These are phyloP conservation scores for Lupinus albus DNA, from an alignment of 306 rosid species.

Conservation along the genomic window DNA sequence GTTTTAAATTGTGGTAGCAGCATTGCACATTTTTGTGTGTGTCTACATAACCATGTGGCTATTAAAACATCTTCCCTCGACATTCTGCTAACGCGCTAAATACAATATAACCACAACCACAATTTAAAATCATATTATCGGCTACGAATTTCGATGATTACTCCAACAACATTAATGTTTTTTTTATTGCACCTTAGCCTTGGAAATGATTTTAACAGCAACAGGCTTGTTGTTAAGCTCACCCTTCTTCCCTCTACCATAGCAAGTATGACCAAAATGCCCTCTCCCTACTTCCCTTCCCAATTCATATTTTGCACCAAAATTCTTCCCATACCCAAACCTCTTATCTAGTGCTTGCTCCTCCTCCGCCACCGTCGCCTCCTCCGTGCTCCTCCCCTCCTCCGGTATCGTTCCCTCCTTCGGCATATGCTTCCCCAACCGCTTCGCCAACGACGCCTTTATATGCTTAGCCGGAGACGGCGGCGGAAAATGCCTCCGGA, in stretches of 20 bases:
- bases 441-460: conserved; percentile 80
- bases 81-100: too few relatives aligned
- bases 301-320: conserved; percentile 84
- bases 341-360: conserved; percentile 85
- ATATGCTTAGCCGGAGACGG: conserved; percentile 98
- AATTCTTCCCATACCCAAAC: conserved; percentile 78
- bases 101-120: too few relatives aligned
- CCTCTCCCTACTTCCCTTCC: conserved; percentile 92
- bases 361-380: neutral
- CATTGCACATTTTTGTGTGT: too few relatives aligned
- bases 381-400: conserved; percentile 52
- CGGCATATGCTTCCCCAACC: conserved; percentile 66
- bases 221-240: conserved; percentile 74
- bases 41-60: too few relatives aligned
- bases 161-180: too few relatives aligned
- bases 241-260: conserved; percentile 79
- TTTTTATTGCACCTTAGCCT: conserved; percentile 63
- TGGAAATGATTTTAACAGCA: conserved; percentile 90
- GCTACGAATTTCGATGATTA: too few relatives aligned
- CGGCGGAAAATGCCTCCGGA: conserved; percentile 77
- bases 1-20: too few relatives aligned
- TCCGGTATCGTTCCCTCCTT: conserved; percentile 92
- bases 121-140: too few relatives aligned
- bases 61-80: too few relatives aligned
- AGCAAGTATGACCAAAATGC: conserved; percentile 97